Evolutionary conservation across 1,284 basidiomycete genomes (phyloP).

Genomic region (Melanopsichium pennsylvanicum): DNA sequence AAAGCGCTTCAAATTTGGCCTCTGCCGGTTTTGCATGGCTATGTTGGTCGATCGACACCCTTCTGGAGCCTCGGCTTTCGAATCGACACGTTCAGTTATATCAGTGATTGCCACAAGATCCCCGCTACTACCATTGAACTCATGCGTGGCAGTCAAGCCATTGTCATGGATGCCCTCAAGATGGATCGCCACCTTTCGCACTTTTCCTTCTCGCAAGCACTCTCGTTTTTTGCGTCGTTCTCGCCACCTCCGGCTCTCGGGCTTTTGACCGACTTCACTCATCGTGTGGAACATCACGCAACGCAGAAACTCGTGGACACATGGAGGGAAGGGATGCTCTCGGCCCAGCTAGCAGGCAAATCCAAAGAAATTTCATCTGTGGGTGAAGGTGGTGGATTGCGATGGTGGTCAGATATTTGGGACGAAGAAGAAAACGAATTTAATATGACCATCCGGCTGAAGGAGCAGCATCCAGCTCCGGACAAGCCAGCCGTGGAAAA

Average conservation of each 20-base stretch:
- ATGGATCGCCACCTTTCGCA: constrained; percentile 56
- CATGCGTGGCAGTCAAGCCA: constrained; percentile 44
- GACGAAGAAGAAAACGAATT: constrained; percentile 46
- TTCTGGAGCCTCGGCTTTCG: constrained; percentile 60
- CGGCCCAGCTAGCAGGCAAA: constrained; percentile 11
- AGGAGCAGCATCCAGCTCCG: background rate
- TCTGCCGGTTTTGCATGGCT: constrained; percentile 57
- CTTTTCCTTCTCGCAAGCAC: constrained; percentile 58
- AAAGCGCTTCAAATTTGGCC: constrained; percentile 39
- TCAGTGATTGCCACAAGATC: constrained; percentile 59
- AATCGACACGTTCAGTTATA: constrained; percentile 59
- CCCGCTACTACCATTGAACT: constrained; percentile 36
- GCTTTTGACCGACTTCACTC: constrained; percentile 60
- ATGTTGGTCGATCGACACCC: constrained; percentile 26
- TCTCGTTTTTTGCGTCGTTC: constrained; percentile 33
- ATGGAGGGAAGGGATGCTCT: constrained; percentile 36
- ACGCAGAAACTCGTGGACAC: constrained; percentile 39
- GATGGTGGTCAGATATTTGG: constrained; percentile 56
- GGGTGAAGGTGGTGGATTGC: constrained; percentile 40
- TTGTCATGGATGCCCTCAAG: constrained; percentile 61
- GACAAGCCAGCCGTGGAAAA: background rate
- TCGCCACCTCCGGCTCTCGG: constrained; percentile 37
- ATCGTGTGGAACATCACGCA: constrained; percentile 52
- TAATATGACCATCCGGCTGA: constrained; percentile 19
- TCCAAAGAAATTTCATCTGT: background rate